Evolutionary conservation across 169 alveolate species (phyloP).

Genomic region (Cryptosporidium tyzzeri): DNA sequence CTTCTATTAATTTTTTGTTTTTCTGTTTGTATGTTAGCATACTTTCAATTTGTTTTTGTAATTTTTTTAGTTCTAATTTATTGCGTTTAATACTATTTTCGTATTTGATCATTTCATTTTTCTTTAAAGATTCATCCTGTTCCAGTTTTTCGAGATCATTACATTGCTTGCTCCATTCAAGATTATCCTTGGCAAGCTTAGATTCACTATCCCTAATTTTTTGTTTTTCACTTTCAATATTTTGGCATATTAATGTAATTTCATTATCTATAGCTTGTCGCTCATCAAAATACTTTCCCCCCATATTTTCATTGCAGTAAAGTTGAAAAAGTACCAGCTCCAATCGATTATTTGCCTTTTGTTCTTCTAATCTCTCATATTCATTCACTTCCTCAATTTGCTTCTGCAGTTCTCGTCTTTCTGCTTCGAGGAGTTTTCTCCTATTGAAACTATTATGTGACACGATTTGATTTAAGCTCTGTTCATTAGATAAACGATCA

Average conservation of each 20-base stretch:
- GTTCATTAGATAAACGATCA: constrained; percentile 73
- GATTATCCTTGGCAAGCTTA: constrained; percentile 26
- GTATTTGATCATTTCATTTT: constrained; percentile 8
- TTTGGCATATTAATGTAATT: not conserved
- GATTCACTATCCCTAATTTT: constrained; percentile 49
- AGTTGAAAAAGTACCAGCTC: constrained; percentile 30
- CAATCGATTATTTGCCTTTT: not conserved
- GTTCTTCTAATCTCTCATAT: constrained; percentile 30
- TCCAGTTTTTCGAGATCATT: constrained; percentile 28
- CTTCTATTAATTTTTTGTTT: constrained; percentile 26
- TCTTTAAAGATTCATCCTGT: constrained; percentile 24
- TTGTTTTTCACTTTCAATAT: constrained; percentile 10
- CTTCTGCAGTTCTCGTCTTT: constrained; percentile 75
- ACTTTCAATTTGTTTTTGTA: constrained; percentile 16
- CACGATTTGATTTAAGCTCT: constrained; percentile 54
- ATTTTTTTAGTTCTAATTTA: constrained; percentile 12
- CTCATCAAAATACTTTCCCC: constrained; percentile 55
- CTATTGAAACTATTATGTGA: constrained; percentile 76
- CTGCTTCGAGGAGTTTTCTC: constrained; percentile 72
- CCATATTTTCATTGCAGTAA: constrained; percentile 47
- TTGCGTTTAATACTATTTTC: constrained; percentile 15
- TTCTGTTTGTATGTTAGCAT: constrained; percentile 2
- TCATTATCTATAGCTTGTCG: constrained; percentile 28
- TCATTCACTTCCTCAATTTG: constrained; percentile 75
- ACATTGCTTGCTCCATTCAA: constrained; percentile 2